Percentiles rank a stretch among this genome's conserved stretches.
phyloP scores from a whole-genome alignment of 106 monocot genomes.

The Phalaenopsis equestris region DNA sequence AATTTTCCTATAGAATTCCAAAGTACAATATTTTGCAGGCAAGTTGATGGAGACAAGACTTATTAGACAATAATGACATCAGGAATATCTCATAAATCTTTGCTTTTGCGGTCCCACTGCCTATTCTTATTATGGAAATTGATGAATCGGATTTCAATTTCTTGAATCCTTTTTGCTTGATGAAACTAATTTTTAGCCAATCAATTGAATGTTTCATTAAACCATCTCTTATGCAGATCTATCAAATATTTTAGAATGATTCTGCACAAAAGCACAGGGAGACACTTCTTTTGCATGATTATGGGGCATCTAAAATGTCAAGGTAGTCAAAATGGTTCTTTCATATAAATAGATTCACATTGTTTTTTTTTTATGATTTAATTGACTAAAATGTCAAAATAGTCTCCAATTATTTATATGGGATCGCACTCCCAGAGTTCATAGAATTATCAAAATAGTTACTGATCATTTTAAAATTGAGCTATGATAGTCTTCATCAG shows the following conservation, averaged over 20 bases:
- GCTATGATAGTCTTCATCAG: no score
- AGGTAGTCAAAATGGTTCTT: no score
- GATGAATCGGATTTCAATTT: background rate
- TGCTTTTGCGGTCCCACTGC: background rate
- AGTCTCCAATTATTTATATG: no score
- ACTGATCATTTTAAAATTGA: no score
- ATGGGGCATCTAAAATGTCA: no score
- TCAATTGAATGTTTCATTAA: background rate
- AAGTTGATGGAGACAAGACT: background rate
- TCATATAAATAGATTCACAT: no score
- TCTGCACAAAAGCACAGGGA: background rate
- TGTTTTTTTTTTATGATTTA: no score
- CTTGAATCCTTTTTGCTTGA: background rate
- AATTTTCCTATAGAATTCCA: background rate
- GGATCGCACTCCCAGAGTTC: no score
- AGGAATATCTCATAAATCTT: background rate
- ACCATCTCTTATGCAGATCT: background rate
- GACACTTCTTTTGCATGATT: no score
- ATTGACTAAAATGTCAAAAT: no score
- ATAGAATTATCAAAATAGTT: no score
- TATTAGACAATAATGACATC: background rate
- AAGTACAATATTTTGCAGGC: conserved; percentile 3
- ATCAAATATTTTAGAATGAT: background rate
- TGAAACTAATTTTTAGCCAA: background rate
- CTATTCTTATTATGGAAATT: background rate